Base-by-base conservation (phyloP, 176 grass and related monocot genomes). In the Musa troglodytarum region DNA sequence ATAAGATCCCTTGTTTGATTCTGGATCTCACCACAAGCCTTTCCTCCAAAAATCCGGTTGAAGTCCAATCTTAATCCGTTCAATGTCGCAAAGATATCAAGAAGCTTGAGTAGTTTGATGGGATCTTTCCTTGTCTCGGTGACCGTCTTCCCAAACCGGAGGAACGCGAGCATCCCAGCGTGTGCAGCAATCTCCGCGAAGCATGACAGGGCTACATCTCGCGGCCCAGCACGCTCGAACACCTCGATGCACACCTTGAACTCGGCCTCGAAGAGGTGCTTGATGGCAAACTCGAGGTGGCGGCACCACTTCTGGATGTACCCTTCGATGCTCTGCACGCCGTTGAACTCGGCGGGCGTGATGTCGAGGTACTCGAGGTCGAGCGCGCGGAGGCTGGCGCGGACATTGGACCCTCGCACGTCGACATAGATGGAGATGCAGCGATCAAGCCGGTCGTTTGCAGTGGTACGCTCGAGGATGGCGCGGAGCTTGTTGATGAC, bases 401-500 rank as follows among this genome's bases (percentile, higher is more conserved):
- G 53, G 53, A 79, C 28, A 54, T 71, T 79, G 66, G 77, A 70
- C 9, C 65, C 66, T 6, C 77, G 77, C 13, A 79, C 77, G 14
- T 71, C 66, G 52, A 71, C 11, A 29, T 79, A 79, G 53, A 54
- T 66, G 1, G 77, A 67, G 54, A 79, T 66, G 53, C 65, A 79
- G 53, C 77, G 77, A 16, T 62, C 77, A 6, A 79, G 65, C 8
- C 79, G 70, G 50, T 69, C 53, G 55, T 86, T 86, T 7, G 79
- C 74, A 8, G 59, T 55, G 49, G 73, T 65, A 61, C 79, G 58
- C 72, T 90, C 93, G 50, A 96, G 87, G 25, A 96, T 88, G 0
- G 79, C 76, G 34, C 67, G 78, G 66, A 96, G 87, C 72, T 88
- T 96, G 25, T 82, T 83, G 19, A 92, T 77, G 10, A 79, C 81